Evolutionary conservation across 352 stramenopile genomes (phyloP).

Genomic region (Phytophthora megakarya): DNA sequence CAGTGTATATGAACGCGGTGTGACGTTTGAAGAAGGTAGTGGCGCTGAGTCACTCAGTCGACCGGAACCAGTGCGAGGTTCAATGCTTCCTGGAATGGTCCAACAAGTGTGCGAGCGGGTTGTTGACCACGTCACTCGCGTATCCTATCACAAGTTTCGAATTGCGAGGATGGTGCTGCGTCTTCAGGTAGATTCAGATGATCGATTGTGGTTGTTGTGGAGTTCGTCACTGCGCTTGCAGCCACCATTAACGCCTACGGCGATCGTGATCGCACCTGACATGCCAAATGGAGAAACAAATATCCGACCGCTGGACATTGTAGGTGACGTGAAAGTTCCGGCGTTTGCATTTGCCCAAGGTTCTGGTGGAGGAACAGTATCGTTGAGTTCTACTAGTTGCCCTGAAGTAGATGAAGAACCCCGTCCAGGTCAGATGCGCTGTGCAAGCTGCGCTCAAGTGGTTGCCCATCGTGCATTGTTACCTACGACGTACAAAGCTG

Average conservation of each 20-base stretch:
- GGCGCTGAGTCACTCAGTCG: conserved; percentile 85
- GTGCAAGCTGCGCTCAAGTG: conserved; percentile 83
- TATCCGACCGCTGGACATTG: conserved; percentile 64
- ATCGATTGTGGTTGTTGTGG: conserved; percentile 95
- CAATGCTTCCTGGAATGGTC: conserved; percentile 88
- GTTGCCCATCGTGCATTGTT: conserved; percentile 79
- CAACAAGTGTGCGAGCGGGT: conserved; percentile 93
- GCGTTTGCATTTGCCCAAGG: conserved; percentile 49
- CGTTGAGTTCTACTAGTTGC: conserved; percentile 15
- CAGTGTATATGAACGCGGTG: conserved; percentile 92
- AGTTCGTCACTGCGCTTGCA: conserved; percentile 90
- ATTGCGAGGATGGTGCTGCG: conserved; percentile 95
- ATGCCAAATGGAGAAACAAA: conserved; percentile 14
- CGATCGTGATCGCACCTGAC: background rate
- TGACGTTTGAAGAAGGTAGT: conserved; percentile 93
- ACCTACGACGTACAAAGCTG: conserved; percentile 92
- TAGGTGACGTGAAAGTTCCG: conserved; percentile 69
- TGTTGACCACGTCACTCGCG: conserved; percentile 92
- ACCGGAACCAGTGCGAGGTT: conserved; percentile 89
- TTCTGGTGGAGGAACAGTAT: conserved; percentile 22
- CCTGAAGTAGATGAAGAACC: conserved; percentile 26
- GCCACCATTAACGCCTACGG: conserved; percentile 10
- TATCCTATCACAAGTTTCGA: conserved; percentile 91
- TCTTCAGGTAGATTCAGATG: conserved; percentile 94
- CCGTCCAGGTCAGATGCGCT: conserved; percentile 50